Evolutionary conservation across 352 stramenopile genomes (phyloP).

Genomic region (Peronospora destructor): DNA sequence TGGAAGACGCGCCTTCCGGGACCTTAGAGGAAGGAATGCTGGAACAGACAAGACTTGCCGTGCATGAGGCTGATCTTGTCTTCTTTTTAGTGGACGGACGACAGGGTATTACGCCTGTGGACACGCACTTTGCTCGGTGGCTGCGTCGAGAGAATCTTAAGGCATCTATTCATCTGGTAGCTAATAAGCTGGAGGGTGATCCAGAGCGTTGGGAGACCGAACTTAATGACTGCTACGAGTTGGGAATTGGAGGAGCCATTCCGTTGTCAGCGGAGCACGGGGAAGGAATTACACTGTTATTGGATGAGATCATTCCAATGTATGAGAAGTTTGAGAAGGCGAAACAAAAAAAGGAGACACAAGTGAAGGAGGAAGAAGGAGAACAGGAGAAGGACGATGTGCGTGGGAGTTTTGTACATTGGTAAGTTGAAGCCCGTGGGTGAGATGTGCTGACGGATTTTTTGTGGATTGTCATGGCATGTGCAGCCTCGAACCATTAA

Average conservation of each 20-base stretch:
- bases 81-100: constrained; percentile 79
- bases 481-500: constrained; percentile 56
- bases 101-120: constrained; percentile 70
- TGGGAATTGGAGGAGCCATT: constrained; percentile 61
- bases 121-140: constrained; percentile 76
- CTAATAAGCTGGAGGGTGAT: constrained; percentile 76
- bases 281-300: constrained; percentile 58
- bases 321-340: constrained; percentile 61
- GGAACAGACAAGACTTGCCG: constrained; percentile 58
- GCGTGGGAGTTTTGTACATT: constrained; percentile 11
- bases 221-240: constrained; percentile 70
- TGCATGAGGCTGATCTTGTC: constrained; percentile 73
- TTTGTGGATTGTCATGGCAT: constrained; percentile 5
- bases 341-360: constrained; percentile 31
- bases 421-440: background rate
- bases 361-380: constrained; percentile 17
- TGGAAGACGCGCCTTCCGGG: constrained; percentile 61
- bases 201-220: constrained; percentile 55
- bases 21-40: constrained; percentile 74
- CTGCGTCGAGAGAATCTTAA: constrained; percentile 50
- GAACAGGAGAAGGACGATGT: constrained; percentile 62
- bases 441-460: background rate
- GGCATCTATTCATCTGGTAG: constrained; percentile 61
- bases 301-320: constrained; percentile 63
- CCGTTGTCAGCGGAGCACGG: constrained; percentile 74